A percentile compares a stretch with the other conserved stretches of the same genome.
These are phyloP conservation scores for Saccharomycopsis crataegensis DNA, from an alignment of 1,139 yeast species.

Conservation along the genomic window DNA sequence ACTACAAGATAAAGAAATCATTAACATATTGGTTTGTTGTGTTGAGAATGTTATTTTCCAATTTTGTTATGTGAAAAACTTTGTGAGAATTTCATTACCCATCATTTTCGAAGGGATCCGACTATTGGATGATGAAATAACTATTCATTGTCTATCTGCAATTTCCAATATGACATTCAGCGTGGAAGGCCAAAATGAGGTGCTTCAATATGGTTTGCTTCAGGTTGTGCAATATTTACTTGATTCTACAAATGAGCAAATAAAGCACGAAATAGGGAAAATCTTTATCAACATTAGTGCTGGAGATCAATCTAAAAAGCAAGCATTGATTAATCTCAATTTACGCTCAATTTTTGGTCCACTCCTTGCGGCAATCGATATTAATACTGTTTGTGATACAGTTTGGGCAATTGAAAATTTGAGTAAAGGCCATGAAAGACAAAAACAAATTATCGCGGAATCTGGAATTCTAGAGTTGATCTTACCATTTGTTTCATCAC, in stretches of 20 bases:
- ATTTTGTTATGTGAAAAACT: conserved; percentile 19
- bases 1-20: conserved; percentile 9
- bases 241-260: conserved; percentile 8
- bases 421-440: conserved; percentile 15
- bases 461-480: conserved; percentile 13
- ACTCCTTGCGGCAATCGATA: conserved; percentile 6
- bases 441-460: conserved; percentile 13
- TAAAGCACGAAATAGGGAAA: conserved; percentile 15
- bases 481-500: conserved; percentile 12
- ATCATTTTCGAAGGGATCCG: conserved; percentile 19
- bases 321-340: conserved; percentile 17
- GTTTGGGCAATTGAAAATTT: conserved; percentile 19
- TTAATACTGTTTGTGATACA: conserved; percentile 13
- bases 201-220: conserved; percentile 18
- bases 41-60: conserved; percentile 20
- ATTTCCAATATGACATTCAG: conserved; percentile 19
- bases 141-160: conserved; percentile 18
- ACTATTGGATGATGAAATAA: conserved; percentile 17
- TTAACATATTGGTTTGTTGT: conserved; percentile 18
- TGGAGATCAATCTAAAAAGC: conserved; percentile 17
- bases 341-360: conserved; percentile 13
- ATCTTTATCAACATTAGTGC: conserved; percentile 19
- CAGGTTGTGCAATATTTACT: conserved; percentile 16
- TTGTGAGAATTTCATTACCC: conserved; percentile 19
- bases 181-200: conserved; percentile 19